phyloP scores from a whole-genome alignment of 192 early-diverging fungal genomes.

The Coemansia sp. region DNA sequence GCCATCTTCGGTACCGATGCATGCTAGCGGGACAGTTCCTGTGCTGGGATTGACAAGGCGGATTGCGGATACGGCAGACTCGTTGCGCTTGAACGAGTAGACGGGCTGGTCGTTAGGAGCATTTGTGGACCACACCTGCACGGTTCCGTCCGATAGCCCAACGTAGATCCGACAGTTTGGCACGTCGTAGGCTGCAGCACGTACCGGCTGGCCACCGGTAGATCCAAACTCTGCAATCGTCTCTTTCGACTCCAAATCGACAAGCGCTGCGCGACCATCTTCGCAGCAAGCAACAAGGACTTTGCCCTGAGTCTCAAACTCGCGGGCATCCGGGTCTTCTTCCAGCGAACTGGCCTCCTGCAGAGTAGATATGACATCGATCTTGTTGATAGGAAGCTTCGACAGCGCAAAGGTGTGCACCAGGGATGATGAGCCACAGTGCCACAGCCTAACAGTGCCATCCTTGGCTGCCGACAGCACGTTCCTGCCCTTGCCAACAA shows the following conservation, averaged over 20 bases:
- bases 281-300: conserved; percentile 31
- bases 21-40: conserved; percentile 11
- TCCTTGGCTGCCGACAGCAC: conserved; percentile 56
- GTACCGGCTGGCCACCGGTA: conserved; percentile 14
- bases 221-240: conserved; percentile 19
- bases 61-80: conserved; percentile 25
- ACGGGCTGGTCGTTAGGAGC: conserved; percentile 1
- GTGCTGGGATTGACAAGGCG: conserved; percentile 21
- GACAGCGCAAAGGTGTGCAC: conserved; percentile 34
- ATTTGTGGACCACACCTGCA: conserved; percentile 20
- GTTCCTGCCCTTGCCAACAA: conserved; percentile 64
- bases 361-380: conserved; percentile 9
- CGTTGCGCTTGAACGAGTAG: conserved; percentile 28
- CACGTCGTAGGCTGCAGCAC: conserved; percentile 33
- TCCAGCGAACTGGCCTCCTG: neutral
- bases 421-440: conserved; percentile 27
- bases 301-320: conserved; percentile 30
- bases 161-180: conserved; percentile 7
- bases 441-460: conserved; percentile 45
- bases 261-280: conserved; percentile 29
- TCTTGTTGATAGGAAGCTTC: conserved; percentile 19
- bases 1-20: conserved; percentile 43
- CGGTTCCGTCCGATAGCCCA: conserved; percentile 31
- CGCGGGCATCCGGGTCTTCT: conserved; percentile 2
- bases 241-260: conserved; percentile 16